Percentiles rank a stretch among this genome's conserved stretches.
These are phyloP conservation scores for Saitozyma podzolica DNA, from an alignment of 768 basidiomycete genomes.

Conservation along the genomic window DNA sequence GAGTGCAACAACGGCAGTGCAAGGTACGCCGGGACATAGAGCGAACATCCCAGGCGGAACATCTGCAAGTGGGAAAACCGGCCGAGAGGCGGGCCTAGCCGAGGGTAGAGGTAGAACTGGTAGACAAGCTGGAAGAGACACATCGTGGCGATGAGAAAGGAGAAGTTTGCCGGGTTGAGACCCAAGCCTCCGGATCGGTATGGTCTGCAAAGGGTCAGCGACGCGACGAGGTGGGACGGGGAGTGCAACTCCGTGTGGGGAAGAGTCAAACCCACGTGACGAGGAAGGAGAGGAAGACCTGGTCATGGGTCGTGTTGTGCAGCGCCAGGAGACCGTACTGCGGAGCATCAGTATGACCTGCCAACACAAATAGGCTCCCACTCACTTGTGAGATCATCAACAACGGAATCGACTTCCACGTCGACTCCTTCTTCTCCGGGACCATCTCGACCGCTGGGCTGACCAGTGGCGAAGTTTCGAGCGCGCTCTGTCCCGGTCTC, in stretches of 20 bases:
- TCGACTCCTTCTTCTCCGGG: constrained; percentile 59
- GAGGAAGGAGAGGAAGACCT: constrained; percentile 86
- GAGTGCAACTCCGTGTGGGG: neutral
- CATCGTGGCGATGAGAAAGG: constrained; percentile 82
- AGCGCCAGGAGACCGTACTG: constrained; percentile 80
- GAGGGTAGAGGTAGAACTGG: constrained; percentile 57
- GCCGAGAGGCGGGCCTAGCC: constrained; percentile 53
- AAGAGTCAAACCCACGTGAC: constrained; percentile 54
- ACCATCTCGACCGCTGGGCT: constrained; percentile 12
- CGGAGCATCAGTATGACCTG: constrained; percentile 13
- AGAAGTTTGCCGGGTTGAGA: constrained; percentile 86
- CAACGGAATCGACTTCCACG: constrained; percentile 74
- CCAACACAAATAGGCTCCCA: neutral
- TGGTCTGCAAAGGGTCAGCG: constrained; percentile 57
- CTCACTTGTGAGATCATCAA: constrained; percentile 73
- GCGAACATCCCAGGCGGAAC: constrained; percentile 58
- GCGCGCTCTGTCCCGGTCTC: constrained; percentile 7
- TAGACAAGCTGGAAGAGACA: constrained; percentile 90
- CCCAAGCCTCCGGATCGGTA: constrained; percentile 86
- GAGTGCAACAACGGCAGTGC: constrained; percentile 69
- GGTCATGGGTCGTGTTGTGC: constrained; percentile 80
- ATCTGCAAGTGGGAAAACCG: constrained; percentile 53
- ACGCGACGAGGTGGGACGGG: neutral
- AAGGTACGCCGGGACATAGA: constrained; percentile 89
- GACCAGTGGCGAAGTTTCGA: constrained; percentile 19